phyloP scores from a whole-genome alignment of 2,329 filamentous ascomycete genomes.

The Colletotrichum incanum region DNA sequence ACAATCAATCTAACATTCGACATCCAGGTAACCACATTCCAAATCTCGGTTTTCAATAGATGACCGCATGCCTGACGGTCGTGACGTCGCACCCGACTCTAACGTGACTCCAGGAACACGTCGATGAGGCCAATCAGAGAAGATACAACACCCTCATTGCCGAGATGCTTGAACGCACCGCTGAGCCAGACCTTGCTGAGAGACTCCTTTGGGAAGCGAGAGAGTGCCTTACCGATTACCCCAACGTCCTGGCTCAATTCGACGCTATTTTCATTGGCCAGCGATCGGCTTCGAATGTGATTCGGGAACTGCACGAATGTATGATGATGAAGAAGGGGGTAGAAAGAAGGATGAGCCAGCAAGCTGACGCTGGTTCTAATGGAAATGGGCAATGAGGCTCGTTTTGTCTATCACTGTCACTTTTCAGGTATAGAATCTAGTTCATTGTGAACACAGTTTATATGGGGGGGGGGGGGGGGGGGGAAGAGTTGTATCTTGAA shows the following conservation, averaged over 20 bases:
- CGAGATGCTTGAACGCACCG: slow-evolving; percentile 33
- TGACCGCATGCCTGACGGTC: not conserved
- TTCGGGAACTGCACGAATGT: slow-evolving; percentile 34
- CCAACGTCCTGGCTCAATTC: slow-evolving; percentile 18
- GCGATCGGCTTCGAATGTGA: slow-evolving; percentile 18
- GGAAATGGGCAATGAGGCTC: not conserved
- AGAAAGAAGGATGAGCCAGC: slow-evolving; percentile 29
- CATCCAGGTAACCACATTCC: slow-evolving; percentile 18
- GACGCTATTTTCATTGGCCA: slow-evolving; percentile 29
- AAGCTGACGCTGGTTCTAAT: not conserved
- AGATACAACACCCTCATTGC: slow-evolving; percentile 38
- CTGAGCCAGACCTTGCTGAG: slow-evolving; percentile 28
- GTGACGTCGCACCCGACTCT: not conserved
- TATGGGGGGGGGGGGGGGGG: too few species aligned
- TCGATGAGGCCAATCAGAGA: slow-evolving; percentile 33
- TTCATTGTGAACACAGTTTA: too few species aligned
- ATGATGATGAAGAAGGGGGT: slow-evolving; percentile 30
- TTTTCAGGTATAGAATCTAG: not conserved
- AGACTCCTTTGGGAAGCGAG: slow-evolving; percentile 36
- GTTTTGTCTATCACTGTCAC: too few species aligned
- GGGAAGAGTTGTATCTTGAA: too few species aligned
- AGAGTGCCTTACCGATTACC: slow-evolving; percentile 26
- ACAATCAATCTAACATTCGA: slow-evolving; percentile 34
- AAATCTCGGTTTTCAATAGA: too few species aligned
- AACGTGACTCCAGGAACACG: slow-evolving; percentile 14